These are phyloP conservation scores for Urostyla sp. DNA, from an alignment of 73 alveolate species.

Conservation along the genomic window DNA sequence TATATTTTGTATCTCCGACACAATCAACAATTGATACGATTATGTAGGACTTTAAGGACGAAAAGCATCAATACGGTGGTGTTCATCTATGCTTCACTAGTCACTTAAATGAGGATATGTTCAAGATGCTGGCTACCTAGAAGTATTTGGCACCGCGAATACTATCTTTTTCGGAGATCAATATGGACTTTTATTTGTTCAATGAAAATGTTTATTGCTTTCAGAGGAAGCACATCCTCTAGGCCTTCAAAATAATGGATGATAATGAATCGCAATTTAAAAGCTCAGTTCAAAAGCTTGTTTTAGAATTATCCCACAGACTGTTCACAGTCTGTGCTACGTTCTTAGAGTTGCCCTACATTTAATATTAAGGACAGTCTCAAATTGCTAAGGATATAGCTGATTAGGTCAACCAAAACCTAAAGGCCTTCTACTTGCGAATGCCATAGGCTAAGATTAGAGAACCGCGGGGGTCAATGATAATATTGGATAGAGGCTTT, in stretches of 20 bases:
- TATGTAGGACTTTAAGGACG: slow-evolving; percentile 54
- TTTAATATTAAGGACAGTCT: slow-evolving; percentile 57
- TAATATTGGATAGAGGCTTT: slow-evolving; percentile 59
- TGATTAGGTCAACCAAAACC: not conserved
- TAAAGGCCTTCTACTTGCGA: not conserved
- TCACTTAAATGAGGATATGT: slow-evolving; percentile 44
- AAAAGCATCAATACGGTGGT: slow-evolving; percentile 50
- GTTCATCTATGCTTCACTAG: slow-evolving; percentile 74
- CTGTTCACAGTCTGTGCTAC: slow-evolving; percentile 62
- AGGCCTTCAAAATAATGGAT: slow-evolving; percentile 16
- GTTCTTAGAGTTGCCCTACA: slow-evolving; percentile 68
- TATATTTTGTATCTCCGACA: slow-evolving; percentile 67
- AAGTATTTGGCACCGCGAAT: slow-evolving; percentile 56
- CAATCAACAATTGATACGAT: not conserved
- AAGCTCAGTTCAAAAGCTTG: not conserved
- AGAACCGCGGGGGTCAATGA: slow-evolving; percentile 66
- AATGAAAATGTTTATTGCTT: slow-evolving; percentile 61
- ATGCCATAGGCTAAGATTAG: slow-evolving; percentile 19
- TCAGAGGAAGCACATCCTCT: not conserved
- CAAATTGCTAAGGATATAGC: slow-evolving; percentile 55
- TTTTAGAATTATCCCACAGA: slow-evolving; percentile 45
- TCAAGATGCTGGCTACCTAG: slow-evolving; percentile 11
- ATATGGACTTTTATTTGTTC: slow-evolving; percentile 62
- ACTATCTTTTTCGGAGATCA: slow-evolving; percentile 56
- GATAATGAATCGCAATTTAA: slow-evolving; percentile 26